Evolutionary conservation across 352 stramenopile species (phyloP).

Genomic region (Peronospora farinosa): DNA sequence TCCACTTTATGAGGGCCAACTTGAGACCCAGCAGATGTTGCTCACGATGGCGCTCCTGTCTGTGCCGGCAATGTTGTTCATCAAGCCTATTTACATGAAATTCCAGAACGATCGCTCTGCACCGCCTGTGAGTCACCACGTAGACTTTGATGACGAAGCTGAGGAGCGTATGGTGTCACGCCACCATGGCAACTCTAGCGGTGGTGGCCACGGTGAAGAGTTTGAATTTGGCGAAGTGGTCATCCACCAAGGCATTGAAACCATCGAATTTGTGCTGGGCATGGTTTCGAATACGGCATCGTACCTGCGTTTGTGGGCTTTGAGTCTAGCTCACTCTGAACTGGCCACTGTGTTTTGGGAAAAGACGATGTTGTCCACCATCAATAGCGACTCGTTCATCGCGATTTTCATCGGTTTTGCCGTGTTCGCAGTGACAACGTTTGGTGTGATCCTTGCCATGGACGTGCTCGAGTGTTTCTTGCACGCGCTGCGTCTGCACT

Average conservation of each 20-base stretch:
- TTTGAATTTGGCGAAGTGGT: conserved; percentile 96
- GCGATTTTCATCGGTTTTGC: conserved; percentile 93
- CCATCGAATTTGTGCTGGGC: conserved; percentile 99
- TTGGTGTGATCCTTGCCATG: conserved; percentile 98
- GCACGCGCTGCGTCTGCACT: conserved; percentile 98
- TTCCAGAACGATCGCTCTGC: conserved; percentile 59
- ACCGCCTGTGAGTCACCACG: conserved; percentile 52
- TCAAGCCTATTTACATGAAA: conserved; percentile 92
- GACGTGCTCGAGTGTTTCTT: conserved; percentile 99
- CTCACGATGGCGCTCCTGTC: conserved; percentile 92
- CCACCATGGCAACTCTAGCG: conserved; percentile 35
- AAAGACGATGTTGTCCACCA: conserved; percentile 96
- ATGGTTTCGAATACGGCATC: conserved; percentile 99
- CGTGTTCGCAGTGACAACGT: conserved; percentile 91
- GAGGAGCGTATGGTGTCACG: conserved; percentile 50
- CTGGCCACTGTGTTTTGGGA: conserved; percentile 95
- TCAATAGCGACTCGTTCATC: conserved; percentile 96
- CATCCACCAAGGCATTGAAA: conserved; percentile 99
- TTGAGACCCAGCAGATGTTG: conserved; percentile 83
- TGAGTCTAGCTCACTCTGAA: conserved; percentile 97
- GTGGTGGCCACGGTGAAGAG: conserved; percentile 60
- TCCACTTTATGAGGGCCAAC: conserved; percentile 93
- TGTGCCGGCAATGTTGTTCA: conserved; percentile 93
- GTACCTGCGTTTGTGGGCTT: conserved; percentile 98
- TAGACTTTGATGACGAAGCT: conserved; percentile 78